These are phyloP conservation scores for Hydnomerulius pinastri DNA, from an alignment of 768 basidiomycete genomes.

Conservation along the genomic window DNA sequence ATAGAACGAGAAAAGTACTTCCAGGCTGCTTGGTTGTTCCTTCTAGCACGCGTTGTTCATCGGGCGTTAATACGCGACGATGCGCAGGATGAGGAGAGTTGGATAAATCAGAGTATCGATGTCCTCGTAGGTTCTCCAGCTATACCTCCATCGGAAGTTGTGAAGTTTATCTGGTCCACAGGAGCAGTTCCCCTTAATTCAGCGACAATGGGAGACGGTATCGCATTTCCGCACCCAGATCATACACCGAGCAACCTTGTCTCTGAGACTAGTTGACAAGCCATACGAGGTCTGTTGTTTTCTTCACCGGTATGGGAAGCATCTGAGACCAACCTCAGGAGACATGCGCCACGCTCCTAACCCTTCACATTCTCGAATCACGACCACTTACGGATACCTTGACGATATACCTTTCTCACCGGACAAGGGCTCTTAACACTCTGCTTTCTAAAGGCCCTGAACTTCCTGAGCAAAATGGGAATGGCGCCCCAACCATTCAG, in stretches of 20 bases:
- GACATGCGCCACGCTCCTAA: slow-evolving; percentile 74
- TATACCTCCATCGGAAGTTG: neutral
- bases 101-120: slow-evolving; percentile 61
- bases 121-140: slow-evolving; percentile 50
- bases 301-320: neutral
- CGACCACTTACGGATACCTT: slow-evolving; percentile 76
- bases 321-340: slow-evolving; percentile 45
- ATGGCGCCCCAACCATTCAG: slow-evolving; percentile 31
- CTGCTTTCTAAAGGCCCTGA: slow-evolving; percentile 40
- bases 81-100: slow-evolving; percentile 61
- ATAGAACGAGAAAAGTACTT: slow-evolving; percentile 80
- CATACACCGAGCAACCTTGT: slow-evolving; percentile 81
- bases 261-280: slow-evolving; percentile 62
- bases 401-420: slow-evolving; percentile 68
- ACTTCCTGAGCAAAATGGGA: slow-evolving; percentile 21
- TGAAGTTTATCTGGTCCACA: slow-evolving; percentile 27
- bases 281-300: slow-evolving; percentile 49
- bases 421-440: slow-evolving; percentile 56
- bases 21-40: slow-evolving; percentile 85
- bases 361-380: slow-evolving; percentile 88
- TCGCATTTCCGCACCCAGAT: slow-evolving; percentile 88
- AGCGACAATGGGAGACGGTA: slow-evolving; percentile 92
- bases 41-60: slow-evolving; percentile 83
- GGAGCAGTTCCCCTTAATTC: slow-evolving; percentile 86
- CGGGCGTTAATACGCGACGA: slow-evolving; percentile 67